These are phyloP conservation scores for Uronychia setigera DNA, from an alignment of 73 alveolate species.

Conservation along the genomic window DNA sequence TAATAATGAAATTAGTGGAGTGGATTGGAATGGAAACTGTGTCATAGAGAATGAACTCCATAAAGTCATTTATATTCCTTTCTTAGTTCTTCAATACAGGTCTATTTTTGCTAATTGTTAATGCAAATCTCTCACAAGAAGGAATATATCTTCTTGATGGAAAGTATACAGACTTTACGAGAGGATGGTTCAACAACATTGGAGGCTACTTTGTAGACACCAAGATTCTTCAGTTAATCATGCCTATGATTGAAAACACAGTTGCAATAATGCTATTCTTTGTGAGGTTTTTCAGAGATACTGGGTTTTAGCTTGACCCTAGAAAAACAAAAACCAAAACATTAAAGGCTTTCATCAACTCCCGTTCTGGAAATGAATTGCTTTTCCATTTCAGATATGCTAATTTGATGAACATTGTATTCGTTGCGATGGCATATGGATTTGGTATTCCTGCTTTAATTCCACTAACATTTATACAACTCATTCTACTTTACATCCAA, in stretches of 20 bases:
- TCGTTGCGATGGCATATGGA: slow-evolving; percentile 67
- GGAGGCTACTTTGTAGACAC: slow-evolving; percentile 62
- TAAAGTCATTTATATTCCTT: not conserved
- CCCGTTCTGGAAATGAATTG: slow-evolving; percentile 62
- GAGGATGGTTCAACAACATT: slow-evolving; percentile 62
- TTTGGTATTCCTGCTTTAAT: slow-evolving; percentile 61
- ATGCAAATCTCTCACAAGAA: slow-evolving; percentile 37
- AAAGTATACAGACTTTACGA: slow-evolving; percentile 57
- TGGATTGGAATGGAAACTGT: not conserved
- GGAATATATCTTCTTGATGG: slow-evolving; percentile 38
- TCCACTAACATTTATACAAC: slow-evolving; percentile 50
- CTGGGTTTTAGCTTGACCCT: slow-evolving; percentile 6
- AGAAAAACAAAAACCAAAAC: slow-evolving; percentile 41
- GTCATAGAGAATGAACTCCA: not conserved
- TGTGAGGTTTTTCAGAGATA: slow-evolving; percentile 41
- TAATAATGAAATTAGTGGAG: not conserved
- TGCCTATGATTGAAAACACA: slow-evolving; percentile 54
- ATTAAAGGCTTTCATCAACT: slow-evolving; percentile 49
- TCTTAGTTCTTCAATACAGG: slow-evolving; percentile 29
- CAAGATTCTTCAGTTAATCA: slow-evolving; percentile 49
- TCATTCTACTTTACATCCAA: slow-evolving; percentile 35
- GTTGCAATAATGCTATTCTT: slow-evolving; percentile 22
- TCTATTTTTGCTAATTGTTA: slow-evolving; percentile 19
- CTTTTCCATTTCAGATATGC: slow-evolving; percentile 68
- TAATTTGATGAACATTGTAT: slow-evolving; percentile 44